Percentiles rank a stretch among this genome's conserved stretches.
Evolutionary conservation across 192 early-diverging fungal genomes (phyloP).

Genomic region (Endogone sp.): DNA sequence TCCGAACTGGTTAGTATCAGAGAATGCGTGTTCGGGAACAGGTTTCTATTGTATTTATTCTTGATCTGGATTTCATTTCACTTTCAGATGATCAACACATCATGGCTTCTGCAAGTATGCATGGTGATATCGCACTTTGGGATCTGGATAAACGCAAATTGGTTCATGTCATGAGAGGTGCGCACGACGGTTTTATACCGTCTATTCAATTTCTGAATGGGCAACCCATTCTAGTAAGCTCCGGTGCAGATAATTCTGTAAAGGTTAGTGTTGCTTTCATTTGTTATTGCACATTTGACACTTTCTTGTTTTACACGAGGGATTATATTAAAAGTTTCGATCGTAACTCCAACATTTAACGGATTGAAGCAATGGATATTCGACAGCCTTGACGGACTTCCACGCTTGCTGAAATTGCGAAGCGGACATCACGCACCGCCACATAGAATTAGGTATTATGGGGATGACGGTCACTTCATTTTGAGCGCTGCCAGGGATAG

Average conservation of each 20-base stretch:
- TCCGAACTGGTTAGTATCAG: conserved; percentile 67
- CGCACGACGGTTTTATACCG: conserved; percentile 77
- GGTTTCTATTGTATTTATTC: no score
- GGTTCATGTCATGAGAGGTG: conserved; percentile 76
- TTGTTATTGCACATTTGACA: neutral
- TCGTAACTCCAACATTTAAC: no score
- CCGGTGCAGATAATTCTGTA: conserved; percentile 86
- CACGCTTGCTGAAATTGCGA: conserved; percentile 78
- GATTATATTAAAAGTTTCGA: no score
- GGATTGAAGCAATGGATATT: conserved; percentile 99
- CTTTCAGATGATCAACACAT: conserved; percentile 79
- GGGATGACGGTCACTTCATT: conserved; percentile 64
- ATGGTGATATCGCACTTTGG: conserved; percentile 92
- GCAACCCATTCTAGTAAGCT: conserved; percentile 84
- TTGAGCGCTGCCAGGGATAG: conserved; percentile 83
- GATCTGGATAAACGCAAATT: conserved; percentile 77
- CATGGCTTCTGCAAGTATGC: conserved; percentile 87
- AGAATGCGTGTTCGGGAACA: neutral
- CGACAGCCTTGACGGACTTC: conserved; percentile 75
- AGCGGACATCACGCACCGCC: conserved; percentile 88
- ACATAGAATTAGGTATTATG: conserved; percentile 74
- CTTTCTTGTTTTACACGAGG: conserved; percentile 4
- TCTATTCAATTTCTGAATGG: conserved; percentile 77
- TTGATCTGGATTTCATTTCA: no score
- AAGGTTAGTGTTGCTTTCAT: conserved; percentile 44